Evolutionary conservation across 164 flowering plant species (phyloP), one percentile per base, ranked within the genome.

Genomic region (Dillenia suffruticosa): DNA sequence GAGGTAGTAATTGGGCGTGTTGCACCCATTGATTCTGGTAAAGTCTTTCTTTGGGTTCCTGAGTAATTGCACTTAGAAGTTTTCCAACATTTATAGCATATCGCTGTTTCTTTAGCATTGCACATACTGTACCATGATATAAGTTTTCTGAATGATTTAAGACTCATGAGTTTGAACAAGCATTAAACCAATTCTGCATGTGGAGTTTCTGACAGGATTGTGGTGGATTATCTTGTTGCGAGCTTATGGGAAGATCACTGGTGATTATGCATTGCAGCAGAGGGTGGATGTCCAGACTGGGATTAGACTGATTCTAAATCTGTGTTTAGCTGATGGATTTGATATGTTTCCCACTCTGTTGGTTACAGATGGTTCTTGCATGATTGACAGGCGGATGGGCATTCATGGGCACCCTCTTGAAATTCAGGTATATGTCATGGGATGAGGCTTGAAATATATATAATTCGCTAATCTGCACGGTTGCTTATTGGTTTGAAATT

Each of bases 161-260:
- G 32, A 1, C 32, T 26, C 5, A 26, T 26, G 32, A 26, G 32
- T 26, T 26, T 26, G 40, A 32, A 32, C 6, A 32, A 4, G 40
- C 40, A 32, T 32, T 32, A 32, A 32, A 32, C 40, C 15, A 17
- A 5, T 57, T 17, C 15, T 24, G 5, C 44, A 6, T 43, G 47
- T 44, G 43, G 12, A 57, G n/a, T 26, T 22, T 56, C 44, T 62
- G 44, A 61, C 69, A 92, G 98, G 98, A 12, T 70, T 92, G 69
- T 92, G 98, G 98, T 92, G 98, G 98, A 88, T 92, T 57, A 92
- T 92, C 45, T 70, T 92, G 74, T 73, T 92, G 81, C 80, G 98
- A 74, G 92, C 98, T 58, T 92, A 92, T 80, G 96, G 96, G 56
- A 90, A 84, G 78, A 68, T 84, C 52, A 89, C 96, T 0, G 96